Base-by-base conservation (phyloP, 495 filamentous ascomycete genomes). In the Eremomyces bilateralis region DNA sequence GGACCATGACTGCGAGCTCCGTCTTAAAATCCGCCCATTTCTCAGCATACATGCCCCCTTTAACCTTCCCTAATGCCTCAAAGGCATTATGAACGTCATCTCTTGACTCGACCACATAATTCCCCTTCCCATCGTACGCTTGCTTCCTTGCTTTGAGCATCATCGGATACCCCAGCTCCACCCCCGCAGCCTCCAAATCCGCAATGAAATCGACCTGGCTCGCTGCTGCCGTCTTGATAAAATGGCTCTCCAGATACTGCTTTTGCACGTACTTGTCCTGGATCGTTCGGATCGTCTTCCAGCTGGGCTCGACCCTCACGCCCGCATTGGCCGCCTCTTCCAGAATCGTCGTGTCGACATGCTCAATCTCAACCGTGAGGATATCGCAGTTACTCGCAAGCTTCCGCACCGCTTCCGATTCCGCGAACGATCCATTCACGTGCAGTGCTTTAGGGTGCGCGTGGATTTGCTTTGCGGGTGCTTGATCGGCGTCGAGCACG, bases 251-350 rank as follows among this genome's bases (percentile, higher is more conserved):
- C 39, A 95, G 61, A 47, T 88, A 73, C 45, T 77, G 65, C 56
- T 97, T 94, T 58, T 97, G 88, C 49, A 69, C 59, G 53, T 69
- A 95, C 57, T 97, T 97, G 61, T 97, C 85, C 62, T 97, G 90
- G 40, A 97, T 94, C 18, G 72, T 74, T 15, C 80, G 71, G 37
- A 95, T 71, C 5, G 88, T 90, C 55, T 66, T 65, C 80, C 80
- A 92, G 37, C 71, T 78, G 15, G 88, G 88, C 48, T 92, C 76
- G n/a, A 91, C 65, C 15, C 64, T 53, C 1, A 69, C 43, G 30
- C 30, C 30, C 6, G 8, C 55, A 6, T 38, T 27, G 11, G 72
- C 69, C 29, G 93, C 65, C 39, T 91, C 76, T 51, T 93, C 80
- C 20, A 95, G 63, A n/a, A 83, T 77, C 32, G 81, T 59, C 29